These are phyloP conservation scores for Calonectria montana DNA, from an alignment of 2,329 filamentous ascomycete genomes.

Conservation along the genomic window DNA sequence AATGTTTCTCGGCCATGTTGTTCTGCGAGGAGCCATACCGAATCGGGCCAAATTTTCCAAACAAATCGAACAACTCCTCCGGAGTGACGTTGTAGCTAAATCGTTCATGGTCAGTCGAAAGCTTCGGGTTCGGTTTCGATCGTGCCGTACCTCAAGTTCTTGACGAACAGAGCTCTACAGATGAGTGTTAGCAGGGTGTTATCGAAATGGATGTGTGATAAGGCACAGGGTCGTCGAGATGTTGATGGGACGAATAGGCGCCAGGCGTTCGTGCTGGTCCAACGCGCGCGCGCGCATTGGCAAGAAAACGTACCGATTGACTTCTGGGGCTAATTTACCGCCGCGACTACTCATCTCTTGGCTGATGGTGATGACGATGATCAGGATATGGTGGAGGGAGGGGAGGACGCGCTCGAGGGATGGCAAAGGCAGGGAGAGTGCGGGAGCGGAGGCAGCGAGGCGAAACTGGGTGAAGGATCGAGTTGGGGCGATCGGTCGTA, in stretches of 20 bases:
- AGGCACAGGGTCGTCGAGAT: slow-evolving; percentile 23
- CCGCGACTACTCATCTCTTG: slow-evolving; percentile 97
- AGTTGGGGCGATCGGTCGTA: slow-evolving; percentile 34
- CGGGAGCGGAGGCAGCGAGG: slow-evolving; percentile 46
- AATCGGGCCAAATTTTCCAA: slow-evolving; percentile 96
- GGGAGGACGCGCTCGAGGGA: slow-evolving; percentile 39
- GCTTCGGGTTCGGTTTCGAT: slow-evolving; percentile 26
- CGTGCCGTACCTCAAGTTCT: slow-evolving; percentile 89
- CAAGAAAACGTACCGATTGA: slow-evolving; percentile 79
- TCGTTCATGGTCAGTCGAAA: slow-evolving; percentile 66
- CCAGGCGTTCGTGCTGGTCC: slow-evolving; percentile 23
- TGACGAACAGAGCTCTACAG: slow-evolving; percentile 96
- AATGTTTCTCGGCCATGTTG: slow-evolving; percentile 14
- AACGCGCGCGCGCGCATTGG: slow-evolving; percentile 23
- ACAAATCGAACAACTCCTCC: slow-evolving; percentile 98
- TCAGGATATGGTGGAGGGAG: slow-evolving; percentile 44
- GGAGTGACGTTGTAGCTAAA: slow-evolving; percentile 97
- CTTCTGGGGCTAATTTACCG: slow-evolving; percentile 98
- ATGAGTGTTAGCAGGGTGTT: slow-evolving; percentile 46
- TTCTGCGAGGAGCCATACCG: slow-evolving; percentile 69
- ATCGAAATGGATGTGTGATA: slow-evolving; percentile 18
- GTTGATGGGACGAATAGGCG: slow-evolving; percentile 14
- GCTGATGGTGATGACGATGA: slow-evolving; percentile 49
- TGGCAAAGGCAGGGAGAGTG: slow-evolving; percentile 42
- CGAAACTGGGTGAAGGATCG: slow-evolving; percentile 43